Evolutionary conservation across 805 yeast species (phyloP).

Genomic region (Candida hungchunana): DNA sequence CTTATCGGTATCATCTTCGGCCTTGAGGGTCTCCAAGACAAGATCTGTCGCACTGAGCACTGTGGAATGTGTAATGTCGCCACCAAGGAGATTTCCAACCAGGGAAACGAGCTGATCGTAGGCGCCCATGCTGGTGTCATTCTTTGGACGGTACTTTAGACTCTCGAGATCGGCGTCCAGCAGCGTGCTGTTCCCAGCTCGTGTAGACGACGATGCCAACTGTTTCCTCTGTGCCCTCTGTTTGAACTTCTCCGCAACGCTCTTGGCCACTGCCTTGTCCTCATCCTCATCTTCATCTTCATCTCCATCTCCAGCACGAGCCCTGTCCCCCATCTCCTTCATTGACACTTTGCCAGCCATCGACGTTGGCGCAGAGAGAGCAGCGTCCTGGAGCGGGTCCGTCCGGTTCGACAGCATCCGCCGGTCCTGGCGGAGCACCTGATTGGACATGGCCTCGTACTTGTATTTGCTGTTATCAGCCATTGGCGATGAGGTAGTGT

Average conservation of each 20-base stretch:
- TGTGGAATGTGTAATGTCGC: slow-evolving; percentile 73
- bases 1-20: slow-evolving; percentile 38
- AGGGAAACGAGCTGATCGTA: slow-evolving; percentile 59
- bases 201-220: slow-evolving; percentile 14
- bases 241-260: slow-evolving; percentile 17
- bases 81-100: slow-evolving; percentile 51
- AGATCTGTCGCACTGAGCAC: slow-evolving; percentile 70
- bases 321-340: slow-evolving; percentile 62
- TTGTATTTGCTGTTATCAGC: slow-evolving; percentile 37
- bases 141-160: slow-evolving; percentile 60
- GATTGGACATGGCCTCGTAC: slow-evolving; percentile 73
- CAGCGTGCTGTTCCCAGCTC: slow-evolving; percentile 24
- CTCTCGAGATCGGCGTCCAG: slow-evolving; percentile 39
- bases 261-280: slow-evolving; percentile 21
- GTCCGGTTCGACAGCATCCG: slow-evolving; percentile 41
- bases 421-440: slow-evolving; percentile 59
- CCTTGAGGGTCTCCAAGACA: slow-evolving; percentile 49
- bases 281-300: slow-evolving; percentile 8
- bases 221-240: slow-evolving; percentile 17
- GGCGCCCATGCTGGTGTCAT: slow-evolving; percentile 42
- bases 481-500: slow-evolving; percentile 8
- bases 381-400: slow-evolving; percentile 40
- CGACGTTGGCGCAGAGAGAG: slow-evolving; percentile 63
- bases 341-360: slow-evolving; percentile 63
- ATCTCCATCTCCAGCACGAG: slow-evolving; percentile 10